These are phyloP conservation scores for Aurantiochytrium sp. DNA, from an alignment of 108 stramenopile genomes.

Conservation along the genomic window DNA sequence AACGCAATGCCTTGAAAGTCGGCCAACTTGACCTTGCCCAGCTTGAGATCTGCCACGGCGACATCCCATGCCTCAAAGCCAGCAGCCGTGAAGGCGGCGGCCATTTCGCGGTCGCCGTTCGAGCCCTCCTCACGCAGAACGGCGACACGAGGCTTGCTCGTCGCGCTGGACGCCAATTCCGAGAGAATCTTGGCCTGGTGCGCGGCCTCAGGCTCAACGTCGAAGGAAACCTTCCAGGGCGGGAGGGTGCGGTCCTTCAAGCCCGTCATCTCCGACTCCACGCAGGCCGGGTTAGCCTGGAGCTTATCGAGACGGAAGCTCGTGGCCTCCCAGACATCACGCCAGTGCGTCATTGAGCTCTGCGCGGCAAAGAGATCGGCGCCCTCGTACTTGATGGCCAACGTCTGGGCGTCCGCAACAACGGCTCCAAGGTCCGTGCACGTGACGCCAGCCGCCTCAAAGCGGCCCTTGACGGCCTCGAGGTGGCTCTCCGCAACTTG, in stretches of 20 bases:
- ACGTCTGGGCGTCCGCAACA: slow-evolving; percentile 57
- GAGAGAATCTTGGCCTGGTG: not conserved
- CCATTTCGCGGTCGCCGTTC: slow-evolving; percentile 98
- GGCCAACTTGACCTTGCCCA: slow-evolving; percentile 66
- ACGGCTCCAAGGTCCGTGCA: slow-evolving; percentile 69
- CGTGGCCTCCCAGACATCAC: slow-evolving; percentile 97
- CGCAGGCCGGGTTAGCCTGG: slow-evolving; percentile 81
- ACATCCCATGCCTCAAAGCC: slow-evolving; percentile 98
- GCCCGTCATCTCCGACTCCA: slow-evolving; percentile 75
- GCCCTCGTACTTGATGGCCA: slow-evolving; percentile 47
- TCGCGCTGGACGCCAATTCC: slow-evolving; percentile 31
- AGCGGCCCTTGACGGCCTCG: slow-evolving; percentile 59
- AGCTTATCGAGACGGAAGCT: slow-evolving; percentile 84
- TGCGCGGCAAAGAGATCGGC: slow-evolving; percentile 28
- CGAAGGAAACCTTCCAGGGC: slow-evolving; percentile 71
- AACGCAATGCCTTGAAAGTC: slow-evolving; percentile 86
- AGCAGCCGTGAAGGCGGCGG: slow-evolving; percentile 82
- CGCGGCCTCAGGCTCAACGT: slow-evolving; percentile 22
- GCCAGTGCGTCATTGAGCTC: slow-evolving; percentile 47
- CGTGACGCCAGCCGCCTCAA: slow-evolving; percentile 58
- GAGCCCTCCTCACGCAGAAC: slow-evolving; percentile 94
- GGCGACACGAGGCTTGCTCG: slow-evolving; percentile 80
- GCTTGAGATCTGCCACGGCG: slow-evolving; percentile 71
- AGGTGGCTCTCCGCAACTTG: slow-evolving; percentile 62
- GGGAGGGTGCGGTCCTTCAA: slow-evolving; percentile 70